Evolutionary conservation across 1,284 basidiomycete genomes (phyloP), one percentile per base, ranked within the genome.

Genomic region (Ustilago vetiveriae): DNA sequence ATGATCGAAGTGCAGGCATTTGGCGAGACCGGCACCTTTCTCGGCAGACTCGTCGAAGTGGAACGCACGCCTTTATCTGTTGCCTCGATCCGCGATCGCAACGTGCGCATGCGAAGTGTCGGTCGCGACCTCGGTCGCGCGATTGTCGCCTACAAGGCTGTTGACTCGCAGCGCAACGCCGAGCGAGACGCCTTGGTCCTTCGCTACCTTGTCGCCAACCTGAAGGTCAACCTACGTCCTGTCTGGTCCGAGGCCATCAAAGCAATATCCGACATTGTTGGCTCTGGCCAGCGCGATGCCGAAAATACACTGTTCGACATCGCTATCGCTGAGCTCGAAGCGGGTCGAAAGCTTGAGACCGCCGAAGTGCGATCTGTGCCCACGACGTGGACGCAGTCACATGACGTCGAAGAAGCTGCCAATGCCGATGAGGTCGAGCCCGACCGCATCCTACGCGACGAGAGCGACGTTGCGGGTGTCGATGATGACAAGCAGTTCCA

Each of bases 161-260:
- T 58, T 6, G 50, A 60, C 13, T 51, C 52, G 32, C 44, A 41
- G 13, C 45, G 43, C 10, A 38, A 46, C 17, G 44, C 44, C 10
- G 35, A 46, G 36, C 52, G 62, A 2, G 53, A 67, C 32, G 45
- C 54, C 5, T 41, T 76, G n/a, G 51, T 76, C 4, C 41, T 73
- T 17, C 57, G 56, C 13, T 79, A 76, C 53, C 48, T 78, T 17
- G 60, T 80, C 33, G 72, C 72, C 43, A 78, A 72, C 29, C 52
- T 80, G 50, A 81, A 79, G 65, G 50, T 82, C 55, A 82, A 82
- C 35, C 56, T 82, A 37, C 59, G 66, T n/a, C 80, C 80, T 0
- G 49, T 81, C 26, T 82, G 80, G 80, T 47, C 52, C 6, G 80
- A 80, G 41, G 62, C 64, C 19, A 68, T 72, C 46, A 68, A 71